Evolutionary conservation across 2,329 filamentous ascomycete species (phyloP).

Genomic region (Calonectria hongkongensis): DNA sequence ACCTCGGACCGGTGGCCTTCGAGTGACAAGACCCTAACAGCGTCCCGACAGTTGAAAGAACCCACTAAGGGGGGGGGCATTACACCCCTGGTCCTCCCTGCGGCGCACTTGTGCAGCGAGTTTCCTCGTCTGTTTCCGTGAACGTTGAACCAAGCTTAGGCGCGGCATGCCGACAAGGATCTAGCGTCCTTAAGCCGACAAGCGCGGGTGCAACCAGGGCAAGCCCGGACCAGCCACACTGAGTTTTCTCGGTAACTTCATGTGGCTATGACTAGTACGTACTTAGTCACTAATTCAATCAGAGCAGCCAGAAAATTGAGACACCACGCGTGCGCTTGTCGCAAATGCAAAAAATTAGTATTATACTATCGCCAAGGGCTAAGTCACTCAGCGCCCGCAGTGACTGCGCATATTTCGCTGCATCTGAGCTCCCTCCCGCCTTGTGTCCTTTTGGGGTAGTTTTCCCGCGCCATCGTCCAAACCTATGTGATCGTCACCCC

Average conservation of each 20-base stretch:
- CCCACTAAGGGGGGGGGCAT: conserved; percentile 7
- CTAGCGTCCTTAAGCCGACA: conserved; percentile 44
- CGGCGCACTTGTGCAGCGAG: conserved; percentile 41
- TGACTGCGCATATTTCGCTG: not conserved
- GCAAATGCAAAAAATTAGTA: conserved; percentile 14
- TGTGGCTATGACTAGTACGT: conserved; percentile 41
- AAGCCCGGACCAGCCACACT: conserved; percentile 50
- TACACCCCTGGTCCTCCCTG: conserved; percentile 41
- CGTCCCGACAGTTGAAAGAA: conserved; percentile 23
- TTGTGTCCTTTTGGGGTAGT: conserved; percentile 19
- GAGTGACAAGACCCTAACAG: conserved; percentile 24
- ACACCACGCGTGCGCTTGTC: conserved; percentile 34
- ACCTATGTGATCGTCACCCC: conserved; percentile 42
- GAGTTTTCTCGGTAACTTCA: conserved; percentile 45
- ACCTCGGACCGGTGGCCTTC: conserved; percentile 20
- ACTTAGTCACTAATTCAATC: conserved; percentile 7
- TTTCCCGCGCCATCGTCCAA: conserved; percentile 35
- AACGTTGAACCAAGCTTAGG: conserved; percentile 58
- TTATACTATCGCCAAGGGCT: not conserved
- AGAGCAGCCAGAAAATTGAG: conserved; percentile 1
- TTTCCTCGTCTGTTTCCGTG: conserved; percentile 47
- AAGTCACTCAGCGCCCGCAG: not conserved
- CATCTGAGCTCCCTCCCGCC: not conserved
- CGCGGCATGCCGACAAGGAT: conserved; percentile 56
- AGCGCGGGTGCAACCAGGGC: conserved; percentile 50